Percentiles rank a stretch among this genome's conserved stretches.
Evolutionary conservation across 2,329 filamentous ascomycete species (phyloP).

Genomic region (Pseudogymnoascus sp.): DNA sequence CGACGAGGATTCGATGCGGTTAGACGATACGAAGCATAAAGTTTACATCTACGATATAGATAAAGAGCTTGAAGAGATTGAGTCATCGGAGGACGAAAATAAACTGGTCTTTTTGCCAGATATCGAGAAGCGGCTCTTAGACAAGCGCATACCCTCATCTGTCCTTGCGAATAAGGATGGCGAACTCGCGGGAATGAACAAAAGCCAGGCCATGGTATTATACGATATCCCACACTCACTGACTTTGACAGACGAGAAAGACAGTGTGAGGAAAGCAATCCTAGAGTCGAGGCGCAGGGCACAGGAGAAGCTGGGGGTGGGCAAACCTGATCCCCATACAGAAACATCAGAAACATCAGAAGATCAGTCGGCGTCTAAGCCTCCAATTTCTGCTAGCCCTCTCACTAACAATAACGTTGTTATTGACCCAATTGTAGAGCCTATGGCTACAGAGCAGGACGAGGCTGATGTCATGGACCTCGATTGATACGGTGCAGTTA

Average conservation of each 20-base stretch:
- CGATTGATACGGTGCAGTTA: background rate
- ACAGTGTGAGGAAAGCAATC: constrained; percentile 75
- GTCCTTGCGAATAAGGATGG: constrained; percentile 52
- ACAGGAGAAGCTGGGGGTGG: constrained; percentile 41
- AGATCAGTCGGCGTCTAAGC: background rate
- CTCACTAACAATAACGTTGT: background rate
- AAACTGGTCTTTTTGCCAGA: constrained; percentile 74
- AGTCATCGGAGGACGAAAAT: constrained; percentile 49
- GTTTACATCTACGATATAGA: constrained; percentile 90
- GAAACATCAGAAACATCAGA: background rate
- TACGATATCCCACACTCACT: constrained; percentile 74
- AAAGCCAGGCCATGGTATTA: constrained; percentile 61
- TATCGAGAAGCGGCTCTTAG: constrained; percentile 70
- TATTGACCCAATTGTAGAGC: background rate
- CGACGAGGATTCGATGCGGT: constrained; percentile 60
- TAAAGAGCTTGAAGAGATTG: constrained; percentile 67
- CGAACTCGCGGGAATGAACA: constrained; percentile 44
- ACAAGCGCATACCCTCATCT: constrained; percentile 54
- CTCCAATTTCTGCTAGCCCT: background rate
- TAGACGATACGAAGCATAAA: constrained; percentile 77
- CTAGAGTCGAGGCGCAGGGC: constrained; percentile 66
- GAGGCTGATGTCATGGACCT: constrained; percentile 5
- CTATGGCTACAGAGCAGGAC: background rate
- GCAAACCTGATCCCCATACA: background rate
- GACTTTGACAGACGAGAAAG: constrained; percentile 63